Evolutionary conservation across 2,329 filamentous ascomycete genomes (phyloP), one percentile per base, ranked within the genome.

Genomic region (Pyricularia grisea): DNA sequence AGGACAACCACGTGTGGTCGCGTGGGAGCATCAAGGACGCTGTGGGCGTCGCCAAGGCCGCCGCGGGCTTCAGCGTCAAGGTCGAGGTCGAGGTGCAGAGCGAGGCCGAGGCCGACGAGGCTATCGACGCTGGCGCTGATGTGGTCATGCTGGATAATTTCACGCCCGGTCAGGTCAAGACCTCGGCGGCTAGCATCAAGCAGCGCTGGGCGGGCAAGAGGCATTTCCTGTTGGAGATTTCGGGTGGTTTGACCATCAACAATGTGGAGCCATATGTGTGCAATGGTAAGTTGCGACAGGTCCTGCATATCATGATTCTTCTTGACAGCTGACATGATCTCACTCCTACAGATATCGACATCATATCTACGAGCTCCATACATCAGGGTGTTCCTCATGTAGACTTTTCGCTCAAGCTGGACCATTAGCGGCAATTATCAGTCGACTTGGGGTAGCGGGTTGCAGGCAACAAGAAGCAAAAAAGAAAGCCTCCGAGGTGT

Each of bases 81-180:
- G 87, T 99, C 60, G 95, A 99, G 82, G 95, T 99, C 28, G 94
- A 99, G 82, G 95, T 95, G 65, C 92, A 94, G 81, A 91, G 84
- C 74, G 89, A 97, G 79, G 88, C 85, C 63, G 93, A 97, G 81
- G 95, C 95, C 0, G 90, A 97, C 77, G 93, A 96, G 80, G 95
- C 95, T 0, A 94, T 97, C 74, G 87, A 82, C 3, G 94, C 94
- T 0, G 95, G 95, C 0, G 95, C 95, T 0, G 94, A 99, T 78
- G 90, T 99, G 25, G 89, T 99, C 71, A 99, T 99, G 95, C 81
- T 99, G 70, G 95, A 99, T 78, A 99, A 99, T 79, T 99, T 98
- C 76, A 89, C 88, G 0, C 88, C 90, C 0, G 90, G 92, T 0
- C 92, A 89, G 0, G 90, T 97, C 71, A 90, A 88, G 77, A 79